phyloP scores from a whole-genome alignment of 768 basidiomycete species.

The Lentinula lateritia region DNA sequence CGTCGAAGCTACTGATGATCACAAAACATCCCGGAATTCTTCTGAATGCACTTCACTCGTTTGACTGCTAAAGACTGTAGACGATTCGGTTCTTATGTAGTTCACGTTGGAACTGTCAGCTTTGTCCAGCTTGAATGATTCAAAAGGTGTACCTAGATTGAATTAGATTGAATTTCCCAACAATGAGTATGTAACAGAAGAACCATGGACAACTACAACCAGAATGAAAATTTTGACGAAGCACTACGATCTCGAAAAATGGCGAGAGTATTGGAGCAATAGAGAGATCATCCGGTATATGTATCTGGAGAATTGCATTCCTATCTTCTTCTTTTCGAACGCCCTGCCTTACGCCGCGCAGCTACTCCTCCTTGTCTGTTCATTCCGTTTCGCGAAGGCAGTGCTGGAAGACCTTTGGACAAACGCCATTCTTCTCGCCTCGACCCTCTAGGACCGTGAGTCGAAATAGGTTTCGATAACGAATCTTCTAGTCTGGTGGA shows the following conservation, averaged over 20 bases:
- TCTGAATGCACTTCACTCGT: not conserved
- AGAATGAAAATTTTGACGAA: too few relatives aligned
- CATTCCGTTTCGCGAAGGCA: constrained; percentile 46
- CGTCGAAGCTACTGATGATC: not conserved
- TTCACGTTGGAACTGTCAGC: not conserved
- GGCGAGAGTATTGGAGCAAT: too few relatives aligned
- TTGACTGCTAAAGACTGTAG: not conserved
- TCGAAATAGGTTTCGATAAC: constrained; percentile 50
- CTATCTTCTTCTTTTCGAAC: constrained; percentile 67
- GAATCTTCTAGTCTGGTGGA: constrained; percentile 17
- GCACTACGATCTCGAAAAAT: too few relatives aligned
- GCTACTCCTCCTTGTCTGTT: constrained; percentile 63
- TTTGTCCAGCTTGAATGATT: not conserved
- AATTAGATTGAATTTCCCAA: not conserved
- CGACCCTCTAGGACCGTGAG: constrained; percentile 74
- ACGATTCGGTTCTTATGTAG: not conserved
- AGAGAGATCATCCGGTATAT: too few relatives aligned
- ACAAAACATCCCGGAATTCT: not conserved
- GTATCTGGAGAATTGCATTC: not conserved
- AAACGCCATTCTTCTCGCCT: constrained; percentile 78
- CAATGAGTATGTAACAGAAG: too few relatives aligned
- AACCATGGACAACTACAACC: too few relatives aligned
- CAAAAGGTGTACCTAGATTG: not conserved
- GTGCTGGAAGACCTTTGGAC: constrained; percentile 66
- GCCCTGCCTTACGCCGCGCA: constrained; percentile 62